Conservation (phyloP, 73 alveolate species). For the Vitrella brassicaformis region DNA sequence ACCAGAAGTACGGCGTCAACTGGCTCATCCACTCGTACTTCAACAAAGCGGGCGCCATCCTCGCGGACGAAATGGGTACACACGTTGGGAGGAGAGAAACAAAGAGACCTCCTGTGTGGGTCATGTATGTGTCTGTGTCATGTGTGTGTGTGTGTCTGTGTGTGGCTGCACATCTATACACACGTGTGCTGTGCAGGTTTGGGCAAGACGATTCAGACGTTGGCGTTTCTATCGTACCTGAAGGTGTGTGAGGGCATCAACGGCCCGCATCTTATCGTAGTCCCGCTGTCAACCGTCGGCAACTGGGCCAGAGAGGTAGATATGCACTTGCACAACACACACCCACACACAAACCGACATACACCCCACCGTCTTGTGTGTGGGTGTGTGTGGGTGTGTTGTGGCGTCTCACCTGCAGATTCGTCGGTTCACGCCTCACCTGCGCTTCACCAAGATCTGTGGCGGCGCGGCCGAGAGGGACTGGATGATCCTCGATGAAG, state of each 20-base stretch:
- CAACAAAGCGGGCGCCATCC: not conserved
- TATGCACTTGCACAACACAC: too few relatives aligned
- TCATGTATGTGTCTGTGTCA: too few relatives aligned
- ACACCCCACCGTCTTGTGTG: too few relatives aligned
- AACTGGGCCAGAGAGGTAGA: slow-evolving; percentile 94
- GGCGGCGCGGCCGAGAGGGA: not conserved
- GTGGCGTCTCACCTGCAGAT: too few relatives aligned
- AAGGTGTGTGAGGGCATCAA: not conserved
- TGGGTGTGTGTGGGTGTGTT: too few relatives aligned
- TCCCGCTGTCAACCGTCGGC: slow-evolving; percentile 85
- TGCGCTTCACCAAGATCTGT: not conserved
- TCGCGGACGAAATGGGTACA: not conserved
- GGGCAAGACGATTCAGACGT: slow-evolving; percentile 28
- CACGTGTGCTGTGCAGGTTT: too few relatives aligned
- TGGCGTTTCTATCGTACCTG: slow-evolving; percentile 12
- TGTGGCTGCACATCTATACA: too few relatives aligned
- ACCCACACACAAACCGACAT: too few relatives aligned
- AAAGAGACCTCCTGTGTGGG: not conserved
- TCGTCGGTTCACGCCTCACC: not conserved
- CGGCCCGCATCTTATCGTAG: slow-evolving; percentile 65
- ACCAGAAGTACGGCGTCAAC: slow-evolving; percentile 9
- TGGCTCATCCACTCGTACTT: slow-evolving; percentile 7
- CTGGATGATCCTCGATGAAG: too few relatives aligned
- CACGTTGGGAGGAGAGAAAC: not conserved
- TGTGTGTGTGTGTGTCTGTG: too few relatives aligned